These are phyloP conservation scores for Cercophora samala DNA, from an alignment of 495 filamentous ascomycete species.

Conservation along the genomic window DNA sequence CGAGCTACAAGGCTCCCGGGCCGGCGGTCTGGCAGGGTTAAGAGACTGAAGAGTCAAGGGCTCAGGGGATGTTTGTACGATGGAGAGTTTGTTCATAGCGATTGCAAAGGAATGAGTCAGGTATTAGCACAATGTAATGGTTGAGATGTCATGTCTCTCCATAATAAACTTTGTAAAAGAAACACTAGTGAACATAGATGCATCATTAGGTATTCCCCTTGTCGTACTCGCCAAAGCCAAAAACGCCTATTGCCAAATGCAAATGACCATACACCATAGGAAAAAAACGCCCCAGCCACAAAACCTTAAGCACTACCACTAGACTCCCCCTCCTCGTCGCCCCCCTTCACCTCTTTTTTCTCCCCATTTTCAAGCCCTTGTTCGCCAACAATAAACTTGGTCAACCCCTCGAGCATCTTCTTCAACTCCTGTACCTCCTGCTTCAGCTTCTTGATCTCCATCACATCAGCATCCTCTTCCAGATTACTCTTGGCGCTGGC, in stretches of 20 bases:
- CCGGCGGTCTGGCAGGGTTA: constrained; percentile 38
- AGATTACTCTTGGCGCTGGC: constrained; percentile 71
- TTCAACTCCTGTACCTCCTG: constrained; percentile 68
- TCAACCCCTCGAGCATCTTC: constrained; percentile 31
- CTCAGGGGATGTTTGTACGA: neutral
- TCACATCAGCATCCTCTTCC: constrained; percentile 62
- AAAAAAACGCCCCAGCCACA: too few species aligned
- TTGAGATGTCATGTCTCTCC: too few species aligned
- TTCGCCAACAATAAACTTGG: neutral
- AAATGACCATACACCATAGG: too few species aligned
- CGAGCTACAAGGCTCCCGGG: constrained; percentile 43
- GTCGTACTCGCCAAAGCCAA: too few species aligned
- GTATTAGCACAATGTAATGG: too few species aligned
- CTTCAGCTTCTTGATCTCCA: constrained; percentile 66
- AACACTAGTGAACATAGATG: too few species aligned
- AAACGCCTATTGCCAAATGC: too few species aligned
- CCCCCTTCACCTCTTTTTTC: neutral
- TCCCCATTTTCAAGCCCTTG: neutral
- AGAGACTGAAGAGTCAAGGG: neutral
- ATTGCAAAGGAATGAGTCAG: too few species aligned
- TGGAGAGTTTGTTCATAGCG: neutral
- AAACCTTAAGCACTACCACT: neutral
- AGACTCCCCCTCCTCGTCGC: neutral
- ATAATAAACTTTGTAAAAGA: too few species aligned
- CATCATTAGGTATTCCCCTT: too few species aligned